These are phyloP conservation scores for Curvularia sp. DNA, from an alignment of 2,329 filamentous ascomycete genomes.

Conservation along the genomic window DNA sequence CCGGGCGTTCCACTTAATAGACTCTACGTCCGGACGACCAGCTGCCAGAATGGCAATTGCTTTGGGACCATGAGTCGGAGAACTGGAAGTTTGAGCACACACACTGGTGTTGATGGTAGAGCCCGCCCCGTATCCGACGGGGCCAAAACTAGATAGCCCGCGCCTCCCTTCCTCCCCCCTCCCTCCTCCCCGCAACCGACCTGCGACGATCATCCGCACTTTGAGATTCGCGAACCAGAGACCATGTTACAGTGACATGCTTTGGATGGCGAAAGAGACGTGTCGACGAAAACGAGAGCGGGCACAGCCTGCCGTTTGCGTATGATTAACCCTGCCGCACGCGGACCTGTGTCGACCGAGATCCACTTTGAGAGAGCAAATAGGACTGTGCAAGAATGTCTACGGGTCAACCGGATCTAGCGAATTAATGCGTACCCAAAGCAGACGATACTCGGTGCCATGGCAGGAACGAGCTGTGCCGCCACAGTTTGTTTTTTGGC, in stretches of 20 bases:
- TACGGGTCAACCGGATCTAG: not conserved
- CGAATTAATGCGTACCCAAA: not conserved
- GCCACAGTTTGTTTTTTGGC: not conserved
- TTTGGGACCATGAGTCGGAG: not conserved
- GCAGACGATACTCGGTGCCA: not conserved
- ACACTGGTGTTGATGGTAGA: not conserved
- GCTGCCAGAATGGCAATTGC: not conserved
- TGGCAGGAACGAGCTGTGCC: not conserved
- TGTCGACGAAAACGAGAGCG: not conserved
- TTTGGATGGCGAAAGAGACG: not conserved
- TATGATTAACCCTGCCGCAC: not conserved
- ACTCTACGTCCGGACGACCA: not conserved
- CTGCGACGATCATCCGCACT: conserved; percentile 14
- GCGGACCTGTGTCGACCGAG: conserved; percentile 1
- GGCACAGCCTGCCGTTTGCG: not conserved
- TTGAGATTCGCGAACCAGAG: conserved; percentile 17
- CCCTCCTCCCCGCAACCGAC: too few relatives aligned
- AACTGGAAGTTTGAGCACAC: not conserved
- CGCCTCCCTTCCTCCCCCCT: not conserved
- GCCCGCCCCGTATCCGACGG: not conserved
- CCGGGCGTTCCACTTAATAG: not conserved
- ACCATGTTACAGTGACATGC: conserved; percentile 15
- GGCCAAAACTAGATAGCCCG: not conserved
- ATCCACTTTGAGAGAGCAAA: not conserved
- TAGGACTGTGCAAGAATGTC: not conserved